Evolutionary conservation across 2,329 filamentous ascomycete genomes (phyloP), one percentile per base, ranked within the genome.

Genomic region (Colletotrichum simmondsii): DNA sequence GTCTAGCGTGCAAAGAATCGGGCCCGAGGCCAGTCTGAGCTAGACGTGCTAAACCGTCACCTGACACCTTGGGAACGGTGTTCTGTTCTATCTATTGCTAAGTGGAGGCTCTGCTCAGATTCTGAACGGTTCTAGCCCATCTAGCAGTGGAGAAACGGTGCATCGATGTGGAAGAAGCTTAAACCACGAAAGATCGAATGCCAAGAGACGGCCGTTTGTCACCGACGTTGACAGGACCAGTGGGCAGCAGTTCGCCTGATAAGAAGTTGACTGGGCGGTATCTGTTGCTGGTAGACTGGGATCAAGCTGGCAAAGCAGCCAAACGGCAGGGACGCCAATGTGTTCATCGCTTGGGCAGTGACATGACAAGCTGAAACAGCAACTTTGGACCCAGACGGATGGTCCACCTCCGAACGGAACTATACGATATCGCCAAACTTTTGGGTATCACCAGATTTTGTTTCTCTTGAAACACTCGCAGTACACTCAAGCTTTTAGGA

Each of bases 281-380:
- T 64, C 19, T 32, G 46, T 3, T 22, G 10, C 28, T 11, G 12
- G 24, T 35, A 26, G 22, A 5, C 22, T 49, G 19, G 62, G 22
- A 42, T 63, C 37, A 14, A 19, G 42, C 52, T 30, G 24, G 32
- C 37, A 19, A 65, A 22, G 42, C 19, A 32, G 46, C 32, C 56
- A 32, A 46, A 6, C n/a, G 59, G 32, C 65, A 57, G n/a, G 58
- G 37, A 26, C 37, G 60, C 52, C 46, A 35, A 65, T 60, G 70
- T 37, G 60, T 65, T 69, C 54, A 28, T 65, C 71, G 67, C 66
- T 73, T 62, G 67, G 66, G 49, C 61, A 26, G 62, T n/a, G 32
- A 37, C 5, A 49, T 66, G 63, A 30, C 16, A 37, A 16, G 54
- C 62, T 61, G 71, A 73, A 65, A 70, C 66, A 46, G 56, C 54